Evolutionary conservation across 176 grass and related monocot genomes (phyloP).

Genomic region (Dendrocalamus sinicus): DNA sequence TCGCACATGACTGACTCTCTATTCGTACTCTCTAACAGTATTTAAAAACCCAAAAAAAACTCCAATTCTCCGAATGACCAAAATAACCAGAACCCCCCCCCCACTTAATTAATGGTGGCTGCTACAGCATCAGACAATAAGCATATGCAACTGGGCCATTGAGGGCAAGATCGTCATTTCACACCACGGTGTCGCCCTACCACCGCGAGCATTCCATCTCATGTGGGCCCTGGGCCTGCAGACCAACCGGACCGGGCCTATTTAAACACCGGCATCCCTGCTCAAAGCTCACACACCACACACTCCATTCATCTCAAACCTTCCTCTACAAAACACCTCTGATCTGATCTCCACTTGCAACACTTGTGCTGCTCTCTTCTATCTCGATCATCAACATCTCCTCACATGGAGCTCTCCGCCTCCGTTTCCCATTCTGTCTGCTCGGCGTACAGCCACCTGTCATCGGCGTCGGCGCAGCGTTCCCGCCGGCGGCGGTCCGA

Average conservation of each 20-base stretch:
- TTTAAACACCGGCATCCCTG: slow-evolving; percentile 30
- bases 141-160: no score
- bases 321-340: neutral
- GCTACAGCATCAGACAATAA: neutral
- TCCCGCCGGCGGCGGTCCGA: neutral
- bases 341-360: neutral
- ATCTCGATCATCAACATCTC: neutral
- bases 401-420: slow-evolving; percentile 42
- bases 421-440: slow-evolving; percentile 36
- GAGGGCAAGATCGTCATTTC: slow-evolving; percentile 21
- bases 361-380: neutral
- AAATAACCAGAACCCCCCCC: no score
- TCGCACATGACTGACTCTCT: no score
- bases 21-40: no score
- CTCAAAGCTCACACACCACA: no score
- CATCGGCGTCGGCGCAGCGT: neutral
- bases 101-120: no score
- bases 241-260: slow-evolving; percentile 24
- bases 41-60: no score
- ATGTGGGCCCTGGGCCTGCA: neutral
- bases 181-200: neutral
- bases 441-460: slow-evolving; percentile 33
- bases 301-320: neutral
- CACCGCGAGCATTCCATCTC: neutral
- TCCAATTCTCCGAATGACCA: no score